Base-by-base conservation (phyloP, 371 early-diverging fungal species). In the Chytridiales sp. region DNA sequence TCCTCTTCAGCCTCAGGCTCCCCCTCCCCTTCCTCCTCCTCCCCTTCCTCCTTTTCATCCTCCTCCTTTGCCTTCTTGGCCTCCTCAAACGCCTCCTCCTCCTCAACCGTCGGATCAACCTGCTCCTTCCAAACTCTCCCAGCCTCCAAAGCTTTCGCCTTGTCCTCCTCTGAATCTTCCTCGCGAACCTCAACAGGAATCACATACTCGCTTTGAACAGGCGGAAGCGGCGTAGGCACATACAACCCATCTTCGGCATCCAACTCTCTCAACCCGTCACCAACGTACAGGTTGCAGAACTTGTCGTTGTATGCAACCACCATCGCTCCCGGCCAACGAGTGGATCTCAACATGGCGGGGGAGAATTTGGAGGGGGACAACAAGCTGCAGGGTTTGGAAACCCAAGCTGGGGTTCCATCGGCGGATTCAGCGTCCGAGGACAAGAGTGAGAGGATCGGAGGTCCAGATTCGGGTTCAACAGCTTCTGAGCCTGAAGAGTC, bases 311-410 rank as follows among this genome's bases (percentile, higher is more conserved):
- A 78, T n/a, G 74, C 70, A 5, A 82, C 69, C 26, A 72, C 62
- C 26, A 41, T 39, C 0, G 83, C 79, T 11, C 83, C 83, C n/a
- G 82, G 83, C 83, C 83, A 82, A 21, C 77, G 64, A 17, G 64
- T 76, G 21, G 67, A 71, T 30, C 73, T 59, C 35, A 82, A 47
- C 22, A 55, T 19, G 35, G 80, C 66, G 13, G 82, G 78, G 26
- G 75, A 65, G 71, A 71, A 80, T 50, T 75, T 75, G 15, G 57
- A 6, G 2, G 74, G 72, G 32, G 62, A 57, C 24, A 77, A 55
- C 4, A 38, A 32, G n/a, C 73, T 67, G 62, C 78, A 77, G 22
- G 61, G 8, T 15, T 74, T 66, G 4, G 75, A n/a, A 1, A 59
- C 38, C 82, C 82, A 82, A 15, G 77, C 40, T 6, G 79, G 77